A percentile compares a stretch with the other conserved stretches of the same genome.
Conservation (phyloP, 305 asterid genomes). For the Fraxinus ornus region DNA sequence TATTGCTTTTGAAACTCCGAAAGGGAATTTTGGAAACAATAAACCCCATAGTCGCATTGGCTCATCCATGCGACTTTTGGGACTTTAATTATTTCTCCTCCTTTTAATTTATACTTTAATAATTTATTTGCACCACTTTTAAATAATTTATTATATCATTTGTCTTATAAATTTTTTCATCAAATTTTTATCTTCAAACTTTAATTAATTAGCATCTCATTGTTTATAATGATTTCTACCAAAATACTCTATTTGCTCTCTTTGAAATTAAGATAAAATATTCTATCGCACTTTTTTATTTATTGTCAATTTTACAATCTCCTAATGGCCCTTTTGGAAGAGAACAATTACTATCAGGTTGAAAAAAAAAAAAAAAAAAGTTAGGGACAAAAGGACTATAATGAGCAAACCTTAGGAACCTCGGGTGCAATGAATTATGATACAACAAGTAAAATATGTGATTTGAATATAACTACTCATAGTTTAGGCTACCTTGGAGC, state of each 20-base stretch:
- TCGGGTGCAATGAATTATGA: background rate
- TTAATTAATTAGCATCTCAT: background rate
- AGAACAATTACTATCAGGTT: too few species aligned
- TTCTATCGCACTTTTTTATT: too few species aligned
- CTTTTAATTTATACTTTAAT: background rate
- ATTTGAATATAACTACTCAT: background rate
- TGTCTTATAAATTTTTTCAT: background rate
- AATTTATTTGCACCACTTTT: background rate
- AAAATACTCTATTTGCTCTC: background rate
- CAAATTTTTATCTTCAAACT: background rate
- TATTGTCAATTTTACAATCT: background rate
- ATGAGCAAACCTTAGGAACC: background rate
- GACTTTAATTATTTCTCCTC: background rate
- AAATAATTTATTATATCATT: background rate
- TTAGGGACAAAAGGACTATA: background rate
- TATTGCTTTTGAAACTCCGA: background rate
- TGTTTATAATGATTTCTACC: background rate
- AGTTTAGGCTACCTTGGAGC: background rate
- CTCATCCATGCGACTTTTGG: background rate
- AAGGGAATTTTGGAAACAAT: background rate
- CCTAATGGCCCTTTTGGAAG: background rate
- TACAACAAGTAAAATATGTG: background rate
- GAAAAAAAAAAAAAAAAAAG: too few species aligned
- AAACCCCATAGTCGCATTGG: background rate
- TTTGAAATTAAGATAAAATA: background rate